Conservation (phyloP, 352 stramenopile genomes). For the Phytophthora pseudosyringae region DNA sequence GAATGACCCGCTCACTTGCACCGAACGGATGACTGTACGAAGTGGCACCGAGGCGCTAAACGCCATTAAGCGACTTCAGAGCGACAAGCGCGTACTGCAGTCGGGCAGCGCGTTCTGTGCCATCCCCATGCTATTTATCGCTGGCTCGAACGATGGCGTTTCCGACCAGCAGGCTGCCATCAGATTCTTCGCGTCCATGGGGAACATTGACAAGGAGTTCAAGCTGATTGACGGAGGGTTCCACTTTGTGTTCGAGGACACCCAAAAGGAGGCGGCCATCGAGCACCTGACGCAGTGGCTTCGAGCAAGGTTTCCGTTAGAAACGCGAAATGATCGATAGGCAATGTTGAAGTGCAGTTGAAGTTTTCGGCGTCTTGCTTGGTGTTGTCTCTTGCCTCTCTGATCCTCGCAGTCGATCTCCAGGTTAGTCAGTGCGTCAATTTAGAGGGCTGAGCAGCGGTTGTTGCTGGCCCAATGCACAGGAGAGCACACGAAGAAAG, state of each 20-base stretch:
- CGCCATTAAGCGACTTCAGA: slow-evolving; percentile 37
- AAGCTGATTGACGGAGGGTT: slow-evolving; percentile 54
- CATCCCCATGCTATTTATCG: slow-evolving; percentile 45
- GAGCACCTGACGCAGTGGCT: slow-evolving; percentile 31
- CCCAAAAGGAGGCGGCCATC: slow-evolving; percentile 33
- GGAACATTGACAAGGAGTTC: slow-evolving; percentile 58
- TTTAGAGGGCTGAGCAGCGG: too few relatives aligned
- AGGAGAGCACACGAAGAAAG: too few relatives aligned
- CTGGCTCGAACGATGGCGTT: slow-evolving; percentile 56
- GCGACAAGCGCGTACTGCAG: slow-evolving; percentile 30
- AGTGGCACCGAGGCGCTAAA: slow-evolving; percentile 38
- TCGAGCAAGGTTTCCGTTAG: slow-evolving; percentile 24
- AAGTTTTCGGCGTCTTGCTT: neutral
- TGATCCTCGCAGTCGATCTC: too few relatives aligned
- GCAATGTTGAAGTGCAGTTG: neutral
- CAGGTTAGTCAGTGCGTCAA: too few relatives aligned
- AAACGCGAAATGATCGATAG: slow-evolving; percentile 17
- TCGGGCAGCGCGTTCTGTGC: slow-evolving; percentile 23
- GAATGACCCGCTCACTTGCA: slow-evolving; percentile 59
- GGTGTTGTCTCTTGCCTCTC: neutral
- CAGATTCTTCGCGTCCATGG: slow-evolving; percentile 47
- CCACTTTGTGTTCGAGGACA: slow-evolving; percentile 66
- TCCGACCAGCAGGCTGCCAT: slow-evolving; percentile 41
- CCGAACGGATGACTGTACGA: slow-evolving; percentile 46
- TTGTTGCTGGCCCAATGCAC: too few relatives aligned